Evolutionary conservation across 73 alveolate species (phyloP).

Genomic region (Tetrahymena thermophila): DNA sequence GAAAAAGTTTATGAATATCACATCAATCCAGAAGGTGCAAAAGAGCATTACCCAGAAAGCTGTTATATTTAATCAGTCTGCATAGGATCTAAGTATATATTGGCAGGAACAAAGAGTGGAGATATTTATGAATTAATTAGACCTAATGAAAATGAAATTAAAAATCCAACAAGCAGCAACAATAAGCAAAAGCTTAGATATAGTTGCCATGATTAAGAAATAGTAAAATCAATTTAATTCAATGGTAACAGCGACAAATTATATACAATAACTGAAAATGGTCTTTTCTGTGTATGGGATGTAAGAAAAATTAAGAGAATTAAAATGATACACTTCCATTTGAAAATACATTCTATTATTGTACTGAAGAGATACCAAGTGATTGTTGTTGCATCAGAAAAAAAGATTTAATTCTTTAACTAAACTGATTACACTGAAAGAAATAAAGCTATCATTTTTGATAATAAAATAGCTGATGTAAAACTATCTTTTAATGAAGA

Average conservation of each 20-base stretch:
- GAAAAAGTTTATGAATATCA: slow-evolving; percentile 42
- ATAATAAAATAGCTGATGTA: slow-evolving; percentile 24
- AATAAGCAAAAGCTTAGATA: background rate
- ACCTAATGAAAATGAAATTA: slow-evolving; percentile 36
- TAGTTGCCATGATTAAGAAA: background rate
- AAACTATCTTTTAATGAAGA: slow-evolving; percentile 39
- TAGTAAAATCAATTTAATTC: background rate
- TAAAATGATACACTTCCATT: background rate
- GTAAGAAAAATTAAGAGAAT: background rate
- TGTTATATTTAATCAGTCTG: slow-evolving; percentile 56
- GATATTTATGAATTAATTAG: slow-evolving; percentile 54
- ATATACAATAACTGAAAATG: background rate
- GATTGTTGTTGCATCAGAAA: background rate
- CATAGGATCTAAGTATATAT: slow-evolving; percentile 60
- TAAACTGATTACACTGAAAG: background rate
- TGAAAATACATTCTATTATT: background rate
- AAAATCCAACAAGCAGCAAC: background rate
- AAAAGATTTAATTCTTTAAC: background rate
- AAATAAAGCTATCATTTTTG: background rate
- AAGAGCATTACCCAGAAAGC: slow-evolving; percentile 8
- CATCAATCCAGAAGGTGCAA: slow-evolving; percentile 4
- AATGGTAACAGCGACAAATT: background rate
- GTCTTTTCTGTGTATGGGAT: background rate
- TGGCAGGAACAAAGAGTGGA: slow-evolving; percentile 78
- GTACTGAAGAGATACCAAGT: background rate